A percentile compares a stretch with the other conserved stretches of the same genome.
Evolutionary conservation across 2,329 filamentous ascomycete species (phyloP).

Genomic region (Didymella pomorum): DNA sequence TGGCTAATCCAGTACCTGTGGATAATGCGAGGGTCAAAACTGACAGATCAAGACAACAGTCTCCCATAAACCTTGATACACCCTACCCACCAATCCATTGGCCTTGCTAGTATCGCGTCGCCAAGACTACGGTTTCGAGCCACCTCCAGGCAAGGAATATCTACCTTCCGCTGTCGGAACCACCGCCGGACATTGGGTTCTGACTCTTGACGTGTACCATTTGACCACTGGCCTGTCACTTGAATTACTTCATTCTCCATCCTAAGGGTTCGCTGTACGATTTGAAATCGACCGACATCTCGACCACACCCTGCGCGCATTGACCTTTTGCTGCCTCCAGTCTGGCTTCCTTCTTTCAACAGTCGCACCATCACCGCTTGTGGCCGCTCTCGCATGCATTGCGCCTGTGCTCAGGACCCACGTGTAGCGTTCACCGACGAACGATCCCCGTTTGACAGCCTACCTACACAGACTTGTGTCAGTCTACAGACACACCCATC

Average conservation of each 20-base stretch:
- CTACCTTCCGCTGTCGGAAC: constrained; percentile 32
- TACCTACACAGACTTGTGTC: constrained; percentile 38
- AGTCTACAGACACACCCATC: constrained; percentile 42
- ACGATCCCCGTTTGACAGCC: background rate
- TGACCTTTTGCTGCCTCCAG: constrained; percentile 22
- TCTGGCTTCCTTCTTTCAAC: constrained; percentile 15
- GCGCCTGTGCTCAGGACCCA: background rate
- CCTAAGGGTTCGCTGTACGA: constrained; percentile 9
- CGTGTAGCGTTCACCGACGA: constrained; percentile 16
- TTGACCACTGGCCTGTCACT: constrained; percentile 3
- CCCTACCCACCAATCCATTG: constrained; percentile 12
- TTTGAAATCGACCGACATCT: constrained; percentile 2
- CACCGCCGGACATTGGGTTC: constrained; percentile 26
- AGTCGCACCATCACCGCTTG: constrained; percentile 22
- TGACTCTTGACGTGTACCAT: constrained; percentile 14
- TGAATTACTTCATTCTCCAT: constrained; percentile 5
- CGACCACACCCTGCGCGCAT: constrained; percentile 25
- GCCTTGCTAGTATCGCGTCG: constrained; percentile 25
- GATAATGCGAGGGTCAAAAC: constrained; percentile 41
- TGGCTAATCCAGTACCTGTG: constrained; percentile 30
- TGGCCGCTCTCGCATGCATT: constrained; percentile 17
- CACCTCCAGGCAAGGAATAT: constrained; percentile 40
- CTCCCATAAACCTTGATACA: constrained; percentile 37
- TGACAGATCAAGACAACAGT: constrained; percentile 38
- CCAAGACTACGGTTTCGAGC: constrained; percentile 28